phyloP scores from a whole-genome alignment of 2,329 filamentous ascomycete species.

The Verticillium longisporum region DNA sequence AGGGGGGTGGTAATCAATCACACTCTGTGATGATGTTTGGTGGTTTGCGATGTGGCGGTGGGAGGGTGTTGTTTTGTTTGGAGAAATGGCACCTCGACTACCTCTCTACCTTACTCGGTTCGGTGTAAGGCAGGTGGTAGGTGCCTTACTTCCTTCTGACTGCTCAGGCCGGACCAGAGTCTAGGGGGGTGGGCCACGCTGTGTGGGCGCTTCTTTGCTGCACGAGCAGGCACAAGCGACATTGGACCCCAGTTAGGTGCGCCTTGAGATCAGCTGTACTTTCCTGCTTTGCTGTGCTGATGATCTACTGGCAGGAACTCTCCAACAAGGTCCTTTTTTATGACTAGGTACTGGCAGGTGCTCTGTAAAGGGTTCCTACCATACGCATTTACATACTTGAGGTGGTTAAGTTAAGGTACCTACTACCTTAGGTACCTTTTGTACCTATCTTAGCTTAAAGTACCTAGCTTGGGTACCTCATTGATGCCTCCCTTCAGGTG shows the following conservation, averaged over 20 bases:
- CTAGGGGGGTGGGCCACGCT: background rate
- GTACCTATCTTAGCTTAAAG: no score
- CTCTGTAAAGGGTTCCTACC: no score
- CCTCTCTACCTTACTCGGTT: no score
- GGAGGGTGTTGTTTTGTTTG: conserved; percentile 13
- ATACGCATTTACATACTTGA: no score
- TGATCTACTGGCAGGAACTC: no score
- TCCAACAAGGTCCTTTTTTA: no score
- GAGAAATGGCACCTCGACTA: background rate
- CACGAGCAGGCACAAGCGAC: background rate
- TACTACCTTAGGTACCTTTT: no score
- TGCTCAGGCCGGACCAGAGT: background rate
- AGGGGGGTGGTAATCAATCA: background rate
- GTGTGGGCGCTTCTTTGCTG: background rate
- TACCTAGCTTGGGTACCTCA: no score
- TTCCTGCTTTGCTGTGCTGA: background rate
- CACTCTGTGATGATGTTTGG: background rate
- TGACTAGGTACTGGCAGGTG: no score
- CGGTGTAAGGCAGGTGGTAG: no score
- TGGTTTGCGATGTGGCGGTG: conserved; percentile 4
- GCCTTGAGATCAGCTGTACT: background rate
- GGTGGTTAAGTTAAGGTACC: no score
- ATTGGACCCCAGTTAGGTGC: background rate
- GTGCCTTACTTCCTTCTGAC: background rate
- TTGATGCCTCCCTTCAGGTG: no score